phyloP scores from a whole-genome alignment of 345 rosid species.

The Zanthoxylum bungeanum region DNA sequence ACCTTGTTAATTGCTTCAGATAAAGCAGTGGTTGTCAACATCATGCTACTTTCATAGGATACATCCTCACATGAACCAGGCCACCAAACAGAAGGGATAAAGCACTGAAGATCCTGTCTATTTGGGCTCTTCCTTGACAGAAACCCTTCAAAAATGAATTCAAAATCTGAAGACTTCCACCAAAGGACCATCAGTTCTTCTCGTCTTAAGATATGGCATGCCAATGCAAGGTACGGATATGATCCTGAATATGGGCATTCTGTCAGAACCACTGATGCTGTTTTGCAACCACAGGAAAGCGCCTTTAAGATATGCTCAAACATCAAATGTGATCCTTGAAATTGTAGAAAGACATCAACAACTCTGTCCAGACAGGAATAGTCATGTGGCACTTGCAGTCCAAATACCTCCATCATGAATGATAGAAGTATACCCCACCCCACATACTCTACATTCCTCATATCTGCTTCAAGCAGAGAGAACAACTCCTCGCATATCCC shows the following conservation, averaged over 20 bases:
- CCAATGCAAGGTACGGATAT: slow-evolving; percentile 81
- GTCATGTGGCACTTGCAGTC: slow-evolving; percentile 74
- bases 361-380: slow-evolving; percentile 66
- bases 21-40: slow-evolving; percentile 67
- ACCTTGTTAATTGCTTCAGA: slow-evolving; percentile 83
- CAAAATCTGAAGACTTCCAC: slow-evolving; percentile 81
- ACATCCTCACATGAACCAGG: slow-evolving; percentile 88
- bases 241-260: slow-evolving; percentile 96
- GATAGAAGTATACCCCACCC: slow-evolving; percentile 76
- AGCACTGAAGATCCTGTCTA: slow-evolving; percentile 77
- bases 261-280: slow-evolving; percentile 52
- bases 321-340: slow-evolving; percentile 49
- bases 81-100: slow-evolving; percentile 99
- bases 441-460: slow-evolving; percentile 54
- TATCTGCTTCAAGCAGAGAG: slow-evolving; percentile 53
- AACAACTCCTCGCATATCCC: slow-evolving; percentile 77
- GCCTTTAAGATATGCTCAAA: slow-evolving; percentile 67
- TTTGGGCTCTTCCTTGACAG: slow-evolving; percentile 71
- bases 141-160: slow-evolving; percentile 78
- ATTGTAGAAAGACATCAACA: slow-evolving; percentile 60
- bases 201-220: slow-evolving; percentile 75
- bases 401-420: slow-evolving; percentile 71
- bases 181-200: slow-evolving; percentile 77
- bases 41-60: slow-evolving; percentile 77
- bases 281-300: slow-evolving; percentile 79